Evolutionary conservation across 2,329 filamentous ascomycete species (phyloP).

Genomic region (Knoxdaviesia capensis): DNA sequence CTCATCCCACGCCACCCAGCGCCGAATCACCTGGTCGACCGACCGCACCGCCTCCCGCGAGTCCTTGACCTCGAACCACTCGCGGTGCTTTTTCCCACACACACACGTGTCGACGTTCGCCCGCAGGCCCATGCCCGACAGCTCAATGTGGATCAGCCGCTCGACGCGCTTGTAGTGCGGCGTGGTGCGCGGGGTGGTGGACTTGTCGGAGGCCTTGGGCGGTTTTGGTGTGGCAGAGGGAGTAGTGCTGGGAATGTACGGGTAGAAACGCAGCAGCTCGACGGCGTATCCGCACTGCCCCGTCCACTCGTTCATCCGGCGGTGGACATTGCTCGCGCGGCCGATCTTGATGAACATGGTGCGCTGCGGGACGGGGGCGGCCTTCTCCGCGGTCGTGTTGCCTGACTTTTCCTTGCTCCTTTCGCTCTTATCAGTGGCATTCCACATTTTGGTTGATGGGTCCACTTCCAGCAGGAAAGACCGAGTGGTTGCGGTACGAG

Average conservation of each 20-base stretch:
- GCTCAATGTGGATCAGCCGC: constrained; percentile 73
- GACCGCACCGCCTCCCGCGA: constrained; percentile 47
- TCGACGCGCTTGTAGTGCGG: constrained; percentile 79
- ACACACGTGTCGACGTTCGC: constrained; percentile 41
- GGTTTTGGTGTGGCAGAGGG: background rate
- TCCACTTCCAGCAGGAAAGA: background rate
- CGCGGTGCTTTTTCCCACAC: constrained; percentile 71
- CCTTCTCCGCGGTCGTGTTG: background rate
- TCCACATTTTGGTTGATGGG: too few relatives aligned
- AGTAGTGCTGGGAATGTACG: constrained; percentile 38
- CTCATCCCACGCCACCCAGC: constrained; percentile 79
- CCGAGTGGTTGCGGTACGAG: background rate
- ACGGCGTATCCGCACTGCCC: constrained; percentile 82
- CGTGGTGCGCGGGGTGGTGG: constrained; percentile 40
- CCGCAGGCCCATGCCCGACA: constrained; percentile 40
- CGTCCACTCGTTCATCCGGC: constrained; percentile 81
- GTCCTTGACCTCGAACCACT: constrained; percentile 88
- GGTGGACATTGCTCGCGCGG: constrained; percentile 62
- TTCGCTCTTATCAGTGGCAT: too few relatives aligned
- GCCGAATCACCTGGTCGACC: constrained; percentile 48
- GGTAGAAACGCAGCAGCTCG: constrained; percentile 79
- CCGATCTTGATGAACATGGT: constrained; percentile 46
- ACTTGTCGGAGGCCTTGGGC: constrained; percentile 6
- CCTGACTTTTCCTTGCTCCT: too few relatives aligned
- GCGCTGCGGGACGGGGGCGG: constrained; percentile 12